Percentiles rank a stretch among this genome's conserved stretches.
These are phyloP conservation scores for Hortiboletus flavorubellus DNA, from an alignment of 768 basidiomycete species.

Conservation along the genomic window DNA sequence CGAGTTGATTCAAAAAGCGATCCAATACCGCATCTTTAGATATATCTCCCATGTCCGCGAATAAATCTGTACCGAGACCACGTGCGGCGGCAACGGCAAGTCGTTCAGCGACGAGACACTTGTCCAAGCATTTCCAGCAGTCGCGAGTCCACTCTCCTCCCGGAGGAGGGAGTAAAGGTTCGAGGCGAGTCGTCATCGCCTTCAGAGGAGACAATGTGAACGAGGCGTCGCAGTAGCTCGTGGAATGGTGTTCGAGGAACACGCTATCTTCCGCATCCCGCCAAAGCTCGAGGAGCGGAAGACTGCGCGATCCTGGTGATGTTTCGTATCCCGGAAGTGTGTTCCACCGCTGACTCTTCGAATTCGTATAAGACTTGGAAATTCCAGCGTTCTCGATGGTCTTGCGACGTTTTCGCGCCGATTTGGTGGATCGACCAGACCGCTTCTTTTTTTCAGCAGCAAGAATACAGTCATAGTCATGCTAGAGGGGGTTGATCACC, in stretches of 20 bases:
- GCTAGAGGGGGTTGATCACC: constrained; percentile 38
- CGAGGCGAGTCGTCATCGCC: neutral
- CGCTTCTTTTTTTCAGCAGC: constrained; percentile 29
- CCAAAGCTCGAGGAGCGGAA: constrained; percentile 28
- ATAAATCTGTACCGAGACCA: constrained; percentile 28
- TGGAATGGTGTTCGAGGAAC: constrained; percentile 27
- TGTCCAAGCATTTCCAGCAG: constrained; percentile 80
- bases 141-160: constrained; percentile 58
- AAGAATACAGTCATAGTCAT: constrained; percentile 80
- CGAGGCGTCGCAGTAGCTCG: constrained; percentile 11
- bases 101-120: constrained; percentile 72
- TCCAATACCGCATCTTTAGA: constrained; percentile 55
- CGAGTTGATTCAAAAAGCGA: constrained; percentile 51
- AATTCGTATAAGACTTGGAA: constrained; percentile 21
- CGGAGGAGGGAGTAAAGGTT: constrained; percentile 2
- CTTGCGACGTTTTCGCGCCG: constrained; percentile 38
- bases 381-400: constrained; percentile 31
- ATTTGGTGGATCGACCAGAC: constrained; percentile 30
- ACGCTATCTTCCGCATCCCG: constrained; percentile 29
- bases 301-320: constrained; percentile 34
- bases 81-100: constrained; percentile 41
- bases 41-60: constrained; percentile 55
- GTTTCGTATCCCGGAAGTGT: constrained; percentile 8
- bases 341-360: constrained; percentile 12
- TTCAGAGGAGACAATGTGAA: constrained; percentile 20